phyloP scores from a whole-genome alignment of 2,329 filamentous ascomycete species.

The Colletotrichum lentis region DNA sequence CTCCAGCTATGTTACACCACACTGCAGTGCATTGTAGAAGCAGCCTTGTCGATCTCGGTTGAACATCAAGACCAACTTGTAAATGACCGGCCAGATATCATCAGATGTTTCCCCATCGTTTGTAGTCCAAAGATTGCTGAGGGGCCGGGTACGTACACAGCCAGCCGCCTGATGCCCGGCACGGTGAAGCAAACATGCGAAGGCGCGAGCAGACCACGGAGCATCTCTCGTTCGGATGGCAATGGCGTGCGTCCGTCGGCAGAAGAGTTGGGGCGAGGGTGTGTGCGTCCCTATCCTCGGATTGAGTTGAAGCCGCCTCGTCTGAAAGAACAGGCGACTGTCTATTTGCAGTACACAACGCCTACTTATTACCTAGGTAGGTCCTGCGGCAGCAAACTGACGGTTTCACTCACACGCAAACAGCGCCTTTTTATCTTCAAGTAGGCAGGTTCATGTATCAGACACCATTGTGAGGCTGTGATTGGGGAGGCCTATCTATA shows the following conservation, averaged over 20 bases:
- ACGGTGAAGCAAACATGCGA: not conserved
- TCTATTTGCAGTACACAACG: not conserved
- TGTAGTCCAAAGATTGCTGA: not conserved
- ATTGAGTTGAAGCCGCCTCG: constrained; percentile 29
- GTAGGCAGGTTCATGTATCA: too few relatives aligned
- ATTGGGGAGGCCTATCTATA: not conserved
- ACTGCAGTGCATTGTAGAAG: not conserved
- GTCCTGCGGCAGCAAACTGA: not conserved
- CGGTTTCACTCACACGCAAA: not conserved
- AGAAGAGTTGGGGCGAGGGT: constrained; percentile 7
- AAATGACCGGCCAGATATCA: constrained; percentile 10
- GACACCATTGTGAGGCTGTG: not conserved
- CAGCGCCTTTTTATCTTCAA: not conserved
- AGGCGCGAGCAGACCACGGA: not conserved
- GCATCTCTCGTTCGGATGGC: constrained; percentile 16
- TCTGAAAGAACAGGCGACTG: not conserved
- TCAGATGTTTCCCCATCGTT: constrained; percentile 28
- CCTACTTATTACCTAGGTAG: too few relatives aligned
- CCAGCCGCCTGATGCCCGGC: constrained; percentile 1
- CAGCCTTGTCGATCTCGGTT: constrained; percentile 8
- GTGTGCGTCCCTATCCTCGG: constrained; percentile 19
- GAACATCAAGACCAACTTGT: constrained; percentile 10
- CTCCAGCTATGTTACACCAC: not conserved
- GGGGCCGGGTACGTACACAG: constrained; percentile 16
- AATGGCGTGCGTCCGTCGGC: constrained; percentile 20